Evolutionary conservation across 2,329 filamentous ascomycete species (phyloP).

Genomic region (Diaporthe batatas): DNA sequence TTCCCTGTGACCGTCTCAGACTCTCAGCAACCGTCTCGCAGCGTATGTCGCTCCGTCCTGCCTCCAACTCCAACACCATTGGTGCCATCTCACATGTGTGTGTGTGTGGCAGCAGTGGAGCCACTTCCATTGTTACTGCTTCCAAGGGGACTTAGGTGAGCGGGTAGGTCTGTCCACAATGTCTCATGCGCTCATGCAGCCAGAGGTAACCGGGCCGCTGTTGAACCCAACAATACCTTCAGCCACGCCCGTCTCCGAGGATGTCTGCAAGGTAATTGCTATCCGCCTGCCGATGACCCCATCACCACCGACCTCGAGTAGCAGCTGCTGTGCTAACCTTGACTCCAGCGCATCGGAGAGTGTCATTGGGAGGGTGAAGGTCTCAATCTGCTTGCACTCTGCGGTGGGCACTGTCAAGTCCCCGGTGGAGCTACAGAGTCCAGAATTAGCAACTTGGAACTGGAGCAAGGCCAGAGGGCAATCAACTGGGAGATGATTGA

Average conservation of each 20-base stretch:
- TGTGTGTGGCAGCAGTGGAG: background rate
- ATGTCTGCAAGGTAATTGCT: slow-evolving; percentile 21
- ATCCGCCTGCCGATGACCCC: slow-evolving; percentile 42
- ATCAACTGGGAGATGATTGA: too few relatives aligned
- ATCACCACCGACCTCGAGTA: slow-evolving; percentile 35
- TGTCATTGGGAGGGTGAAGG: slow-evolving; percentile 16
- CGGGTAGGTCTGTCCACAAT: background rate
- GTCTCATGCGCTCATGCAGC: slow-evolving; percentile 4
- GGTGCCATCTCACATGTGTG: background rate
- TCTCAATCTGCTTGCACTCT: slow-evolving; percentile 28
- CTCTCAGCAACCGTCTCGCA: background rate
- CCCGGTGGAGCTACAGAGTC: slow-evolving; percentile 31
- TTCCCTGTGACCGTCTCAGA: background rate
- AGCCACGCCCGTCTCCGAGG: slow-evolving; percentile 9
- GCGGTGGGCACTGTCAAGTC: slow-evolving; percentile 34
- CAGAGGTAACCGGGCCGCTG: slow-evolving; percentile 10
- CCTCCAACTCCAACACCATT: background rate
- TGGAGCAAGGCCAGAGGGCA: too few relatives aligned
- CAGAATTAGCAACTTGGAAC: background rate
- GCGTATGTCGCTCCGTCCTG: background rate
- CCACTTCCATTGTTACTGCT: background rate
- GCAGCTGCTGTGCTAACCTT: slow-evolving; percentile 30
- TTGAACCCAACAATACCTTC: slow-evolving; percentile 43
- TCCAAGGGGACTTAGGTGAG: background rate
- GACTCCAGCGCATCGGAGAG: slow-evolving; percentile 3